Percentiles rank a stretch among this genome's conserved stretches.
Conservation (phyloP, 306 rosid species). For the Ammopiptanthus mongolicus region DNA sequence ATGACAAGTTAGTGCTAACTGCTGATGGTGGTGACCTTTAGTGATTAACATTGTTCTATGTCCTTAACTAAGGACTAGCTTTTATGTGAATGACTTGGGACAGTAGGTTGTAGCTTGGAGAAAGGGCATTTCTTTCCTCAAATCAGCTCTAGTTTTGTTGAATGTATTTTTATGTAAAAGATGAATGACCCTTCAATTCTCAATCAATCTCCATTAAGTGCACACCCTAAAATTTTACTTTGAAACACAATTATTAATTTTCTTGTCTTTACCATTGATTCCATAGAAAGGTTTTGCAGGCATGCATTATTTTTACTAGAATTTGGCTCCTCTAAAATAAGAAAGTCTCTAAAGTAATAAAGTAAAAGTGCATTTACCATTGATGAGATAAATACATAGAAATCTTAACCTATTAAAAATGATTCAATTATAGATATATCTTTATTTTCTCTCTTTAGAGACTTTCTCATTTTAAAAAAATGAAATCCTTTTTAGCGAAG, state of each 20-base stretch:
- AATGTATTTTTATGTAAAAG: slow-evolving; percentile 6
- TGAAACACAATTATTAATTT: neutral
- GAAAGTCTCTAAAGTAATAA: too few species aligned
- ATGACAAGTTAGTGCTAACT: slow-evolving; percentile 29
- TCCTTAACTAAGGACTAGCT: slow-evolving; percentile 37
- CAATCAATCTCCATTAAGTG: neutral
- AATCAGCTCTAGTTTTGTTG: slow-evolving; percentile 6
- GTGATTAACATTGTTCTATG: slow-evolving; percentile 6
- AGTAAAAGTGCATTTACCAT: too few species aligned
- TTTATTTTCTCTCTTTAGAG: too few species aligned
- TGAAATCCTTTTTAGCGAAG: too few species aligned
- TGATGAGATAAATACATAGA: too few species aligned
- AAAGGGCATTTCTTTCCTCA: slow-evolving; percentile 12
- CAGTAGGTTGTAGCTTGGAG: slow-evolving; percentile 9
- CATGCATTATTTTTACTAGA: neutral
- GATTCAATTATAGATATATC: too few species aligned
- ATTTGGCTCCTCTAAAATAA: too few species aligned
- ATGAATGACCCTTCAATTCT: neutral
- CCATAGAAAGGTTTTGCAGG: neutral
- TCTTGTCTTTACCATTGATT: neutral
- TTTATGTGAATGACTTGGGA: slow-evolving; percentile 20
- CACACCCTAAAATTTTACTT: neutral
- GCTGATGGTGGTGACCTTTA: slow-evolving; percentile 24
- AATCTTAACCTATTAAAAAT: too few species aligned
- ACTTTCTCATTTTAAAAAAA: too few species aligned